Evolutionary conservation across 2,329 filamentous ascomycete species (phyloP), one percentile per base, ranked within the genome.

Genomic region (Exophiala spinifera): DNA sequence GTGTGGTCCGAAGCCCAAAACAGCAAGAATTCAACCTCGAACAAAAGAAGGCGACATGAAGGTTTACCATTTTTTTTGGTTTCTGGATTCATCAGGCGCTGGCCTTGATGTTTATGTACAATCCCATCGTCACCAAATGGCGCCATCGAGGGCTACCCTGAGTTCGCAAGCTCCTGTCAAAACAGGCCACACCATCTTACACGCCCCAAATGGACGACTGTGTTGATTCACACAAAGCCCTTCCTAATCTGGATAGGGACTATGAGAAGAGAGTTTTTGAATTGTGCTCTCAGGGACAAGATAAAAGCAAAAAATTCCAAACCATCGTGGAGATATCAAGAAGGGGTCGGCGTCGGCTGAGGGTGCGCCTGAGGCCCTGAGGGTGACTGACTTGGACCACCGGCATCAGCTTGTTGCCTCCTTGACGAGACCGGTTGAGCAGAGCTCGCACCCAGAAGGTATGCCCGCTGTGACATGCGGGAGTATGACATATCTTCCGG

Each of bases 391-490:
- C 56, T 59, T 6, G 58, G 56, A 45, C 52, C 61, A 28, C 56
- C 51, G 44, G 34, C 46, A 15, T 61, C 58, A 44, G 48, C 39
- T 46, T 59, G 56, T 37, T 46, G 46, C 60, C 45, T 44, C 45
- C 48, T 49, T 17, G 47, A 59, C 42, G 57, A 65, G 63, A 65
- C 59, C 63, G 47, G 28, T 31, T 59, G 57, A 33, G 53, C 42
- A 28, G 62, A 58, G 13, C 53, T 61, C 15, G 34, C 53, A 15
- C 55, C 60, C 20, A 62, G 51, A 55, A 78, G 79, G 68, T 72
- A 79, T 66, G 69, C 75, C 45, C 80, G 76, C 65, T 82, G 81
- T 51, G 77, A 74, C 71, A 82, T 82, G 65, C 81, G 77, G 54
- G 49, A 50, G 51, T 56, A 51, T 21, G 49, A 54, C 36, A 53